These are phyloP conservation scores for Nakaseomyces nivariensis DNA, from an alignment of 1,139 yeast species.

Conservation along the genomic window DNA sequence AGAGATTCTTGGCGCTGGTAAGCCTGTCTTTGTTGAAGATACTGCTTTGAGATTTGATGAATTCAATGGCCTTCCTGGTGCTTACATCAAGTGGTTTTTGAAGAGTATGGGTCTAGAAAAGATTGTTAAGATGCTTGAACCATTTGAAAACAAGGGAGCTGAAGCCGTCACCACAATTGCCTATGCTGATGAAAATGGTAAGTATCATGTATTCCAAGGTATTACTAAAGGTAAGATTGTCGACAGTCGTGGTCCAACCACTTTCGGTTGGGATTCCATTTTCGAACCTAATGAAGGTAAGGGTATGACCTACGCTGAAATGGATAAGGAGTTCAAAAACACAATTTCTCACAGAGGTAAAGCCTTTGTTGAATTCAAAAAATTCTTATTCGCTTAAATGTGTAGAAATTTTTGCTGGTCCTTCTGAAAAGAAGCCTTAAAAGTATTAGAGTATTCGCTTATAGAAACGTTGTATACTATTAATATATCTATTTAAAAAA, in stretches of 20 bases:
- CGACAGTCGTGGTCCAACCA: constrained; percentile 55
- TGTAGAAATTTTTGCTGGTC: background rate
- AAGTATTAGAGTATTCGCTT: background rate
- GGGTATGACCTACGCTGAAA: constrained; percentile 78
- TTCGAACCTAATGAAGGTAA: constrained; percentile 55
- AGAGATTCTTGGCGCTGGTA: constrained; percentile 34
- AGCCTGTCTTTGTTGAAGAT: constrained; percentile 91
- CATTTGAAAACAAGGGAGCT: constrained; percentile 78
- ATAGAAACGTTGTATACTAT: background rate
- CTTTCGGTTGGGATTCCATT: constrained; percentile 92
- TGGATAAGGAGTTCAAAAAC: constrained; percentile 69
- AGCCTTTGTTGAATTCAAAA: constrained; percentile 67
- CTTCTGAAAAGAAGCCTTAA: no score
- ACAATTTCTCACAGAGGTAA: constrained; percentile 75
- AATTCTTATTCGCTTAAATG: constrained; percentile 35
- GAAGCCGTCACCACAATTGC: constrained; percentile 90
- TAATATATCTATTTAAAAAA: background rate
- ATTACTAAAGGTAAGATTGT: constrained; percentile 75
- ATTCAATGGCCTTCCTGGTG: constrained; percentile 83
- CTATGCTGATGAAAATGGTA: constrained; percentile 76
- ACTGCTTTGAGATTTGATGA: constrained; percentile 84
- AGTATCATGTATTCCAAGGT: constrained; percentile 75
- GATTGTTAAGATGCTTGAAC: constrained; percentile 63
- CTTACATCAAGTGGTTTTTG: constrained; percentile 84
- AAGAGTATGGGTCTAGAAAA: constrained; percentile 62